These are phyloP conservation scores for Spiraea crenata DNA, from an alignment of 331 rosid species.

Conservation along the genomic window DNA sequence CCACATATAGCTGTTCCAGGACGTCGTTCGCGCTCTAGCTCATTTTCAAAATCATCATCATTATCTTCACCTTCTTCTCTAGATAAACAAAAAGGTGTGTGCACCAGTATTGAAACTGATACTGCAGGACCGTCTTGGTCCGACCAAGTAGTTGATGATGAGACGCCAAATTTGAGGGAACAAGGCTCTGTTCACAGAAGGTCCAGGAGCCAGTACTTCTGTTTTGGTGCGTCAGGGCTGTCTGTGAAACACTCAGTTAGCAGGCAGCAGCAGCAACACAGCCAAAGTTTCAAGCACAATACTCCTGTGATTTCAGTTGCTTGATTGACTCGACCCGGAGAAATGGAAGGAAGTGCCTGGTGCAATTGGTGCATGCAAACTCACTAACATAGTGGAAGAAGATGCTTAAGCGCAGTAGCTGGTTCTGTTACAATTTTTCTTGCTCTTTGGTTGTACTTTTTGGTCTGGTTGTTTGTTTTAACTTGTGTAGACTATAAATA, in stretches of 20 bases:
- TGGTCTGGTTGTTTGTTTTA: slow-evolving; percentile 18
- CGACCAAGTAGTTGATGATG: slow-evolving; percentile 36
- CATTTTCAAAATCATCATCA: slow-evolving; percentile 81
- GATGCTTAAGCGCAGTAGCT: slow-evolving; percentile 9
- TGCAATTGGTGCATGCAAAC: slow-evolving; percentile 5
- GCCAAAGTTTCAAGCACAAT: slow-evolving; percentile 42
- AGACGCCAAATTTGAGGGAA: slow-evolving; percentile 37
- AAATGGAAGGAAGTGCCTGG: not conserved
- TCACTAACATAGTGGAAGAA: slow-evolving; percentile 17
- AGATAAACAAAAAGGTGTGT: slow-evolving; percentile 70
- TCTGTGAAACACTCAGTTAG: slow-evolving; percentile 47
- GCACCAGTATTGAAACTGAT: slow-evolving; percentile 40
- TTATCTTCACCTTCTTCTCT: slow-evolving; percentile 72
- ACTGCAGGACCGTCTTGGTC: slow-evolving; percentile 70
- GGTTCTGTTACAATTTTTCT: not conserved
- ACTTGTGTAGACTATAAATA: not conserved
- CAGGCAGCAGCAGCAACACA: slow-evolving; percentile 51
- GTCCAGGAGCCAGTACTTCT: slow-evolving; percentile 70
- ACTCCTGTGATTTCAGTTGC: slow-evolving; percentile 64
- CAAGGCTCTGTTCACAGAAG: slow-evolving; percentile 40
- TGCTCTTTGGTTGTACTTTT: not conserved
- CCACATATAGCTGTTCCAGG: slow-evolving; percentile 56
- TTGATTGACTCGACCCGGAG: slow-evolving; percentile 21
- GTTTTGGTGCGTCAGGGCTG: slow-evolving; percentile 70
- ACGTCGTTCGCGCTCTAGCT: slow-evolving; percentile 71